Evolutionary conservation across 768 basidiomycete genomes (phyloP).

Genomic region (Suillus occidentalis): DNA sequence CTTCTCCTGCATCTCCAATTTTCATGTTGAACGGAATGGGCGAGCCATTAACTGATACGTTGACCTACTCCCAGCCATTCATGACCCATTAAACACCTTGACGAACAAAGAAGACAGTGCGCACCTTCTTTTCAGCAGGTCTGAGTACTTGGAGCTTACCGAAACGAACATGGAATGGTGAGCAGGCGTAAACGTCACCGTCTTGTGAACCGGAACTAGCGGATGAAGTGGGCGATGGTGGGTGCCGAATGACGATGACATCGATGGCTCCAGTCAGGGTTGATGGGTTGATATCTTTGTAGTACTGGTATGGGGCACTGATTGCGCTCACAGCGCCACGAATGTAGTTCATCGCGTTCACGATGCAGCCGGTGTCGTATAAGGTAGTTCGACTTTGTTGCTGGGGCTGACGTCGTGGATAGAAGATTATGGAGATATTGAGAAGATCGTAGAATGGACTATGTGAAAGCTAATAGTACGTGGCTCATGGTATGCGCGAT

Average conservation of each 20-base stretch:
- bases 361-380: neutral
- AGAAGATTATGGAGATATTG: neutral
- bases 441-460: neutral
- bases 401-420: neutral
- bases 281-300: conserved; percentile 92
- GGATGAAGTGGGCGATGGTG: conserved; percentile 17
- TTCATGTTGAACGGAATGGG: conserved; percentile 95
- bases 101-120: conserved; percentile 14
- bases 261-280: conserved; percentile 99
- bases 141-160: conserved; percentile 96
- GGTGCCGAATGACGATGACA: conserved; percentile 90
- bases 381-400: neutral
- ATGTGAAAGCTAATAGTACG: neutral
- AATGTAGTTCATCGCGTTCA: conserved; percentile 76
- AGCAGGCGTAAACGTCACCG: conserved; percentile 73
- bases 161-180: conserved; percentile 96
- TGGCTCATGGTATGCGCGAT: conserved; percentile 4
- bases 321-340: conserved; percentile 84
- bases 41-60: conserved; percentile 82
- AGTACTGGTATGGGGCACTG: conserved; percentile 86
- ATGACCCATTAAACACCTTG: neutral
- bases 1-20: conserved; percentile 97
- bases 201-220: conserved; percentile 36
- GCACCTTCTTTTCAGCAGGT: conserved; percentile 90
- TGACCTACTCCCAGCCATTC: conserved; percentile 57